These are phyloP conservation scores for Rutstroemia sp. DNA, from an alignment of 2,329 filamentous ascomycete genomes.

Conservation along the genomic window DNA sequence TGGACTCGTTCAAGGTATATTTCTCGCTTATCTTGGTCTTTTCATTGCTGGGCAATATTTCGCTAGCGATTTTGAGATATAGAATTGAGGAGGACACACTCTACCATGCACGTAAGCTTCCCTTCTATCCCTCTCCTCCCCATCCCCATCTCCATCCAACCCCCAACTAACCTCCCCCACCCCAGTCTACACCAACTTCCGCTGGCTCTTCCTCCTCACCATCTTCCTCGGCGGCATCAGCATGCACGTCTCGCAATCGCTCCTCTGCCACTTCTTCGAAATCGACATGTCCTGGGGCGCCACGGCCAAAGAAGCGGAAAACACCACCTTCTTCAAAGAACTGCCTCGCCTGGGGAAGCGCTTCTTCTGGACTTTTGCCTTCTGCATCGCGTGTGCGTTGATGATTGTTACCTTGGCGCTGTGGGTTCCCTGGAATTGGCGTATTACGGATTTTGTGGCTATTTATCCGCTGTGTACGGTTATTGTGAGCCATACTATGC, in stretches of 20 bases:
- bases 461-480: slow-evolving; percentile 70
- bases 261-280: slow-evolving; percentile 77
- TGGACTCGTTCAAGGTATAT: slow-evolving; percentile 73
- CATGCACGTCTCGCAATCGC: slow-evolving; percentile 72
- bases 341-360: slow-evolving; percentile 70
- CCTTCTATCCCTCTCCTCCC: too few species aligned
- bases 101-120: neutral
- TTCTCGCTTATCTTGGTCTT: slow-evolving; percentile 75
- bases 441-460: slow-evolving; percentile 64
- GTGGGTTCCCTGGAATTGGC: slow-evolving; percentile 59
- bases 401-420: slow-evolving; percentile 55
- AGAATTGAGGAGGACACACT: slow-evolving; percentile 58
- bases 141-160: neutral
- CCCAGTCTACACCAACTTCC: slow-evolving; percentile 56
- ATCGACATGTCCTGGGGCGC: slow-evolving; percentile 83
- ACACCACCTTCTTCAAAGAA: slow-evolving; percentile 79
- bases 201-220: slow-evolving; percentile 66
- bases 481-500: slow-evolving; percentile 57
- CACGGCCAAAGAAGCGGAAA: slow-evolving; percentile 74
- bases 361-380: slow-evolving; percentile 40
- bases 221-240: slow-evolving; percentile 79
- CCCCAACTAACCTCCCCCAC: neutral
- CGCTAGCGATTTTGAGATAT: slow-evolving; percentile 66
- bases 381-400: slow-evolving; percentile 47
- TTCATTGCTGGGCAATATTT: slow-evolving; percentile 65